phyloP scores from a whole-genome alignment of 1,284 basidiomycete species.

The Flammula alnicola region DNA sequence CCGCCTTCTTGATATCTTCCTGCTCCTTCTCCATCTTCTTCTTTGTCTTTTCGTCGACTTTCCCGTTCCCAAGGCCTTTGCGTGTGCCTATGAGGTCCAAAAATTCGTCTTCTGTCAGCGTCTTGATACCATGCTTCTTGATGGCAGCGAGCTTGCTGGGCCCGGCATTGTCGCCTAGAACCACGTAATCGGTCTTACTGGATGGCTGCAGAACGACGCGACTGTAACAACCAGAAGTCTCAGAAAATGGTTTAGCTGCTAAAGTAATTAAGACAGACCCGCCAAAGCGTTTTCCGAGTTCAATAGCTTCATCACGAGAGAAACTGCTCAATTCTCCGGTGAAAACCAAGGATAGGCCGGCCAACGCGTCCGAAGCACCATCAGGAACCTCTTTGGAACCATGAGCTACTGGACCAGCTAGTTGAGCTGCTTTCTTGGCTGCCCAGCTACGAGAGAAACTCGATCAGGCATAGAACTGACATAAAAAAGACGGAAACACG shows the following conservation, averaged over 20 bases:
- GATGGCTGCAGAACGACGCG: constrained; percentile 90
- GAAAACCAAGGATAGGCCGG: constrained; percentile 93
- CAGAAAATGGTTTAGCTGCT: neutral
- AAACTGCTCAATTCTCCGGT: constrained; percentile 91
- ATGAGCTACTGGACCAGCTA: constrained; percentile 74
- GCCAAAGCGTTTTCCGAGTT: constrained; percentile 92
- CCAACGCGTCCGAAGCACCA: constrained; percentile 78
- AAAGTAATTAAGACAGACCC: constrained; percentile 58
- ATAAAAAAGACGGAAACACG: constrained; percentile 8
- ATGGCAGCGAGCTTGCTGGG: constrained; percentile 87
- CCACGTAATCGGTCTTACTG: constrained; percentile 88
- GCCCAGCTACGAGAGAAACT: constrained; percentile 56
- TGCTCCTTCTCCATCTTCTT: constrained; percentile 87
- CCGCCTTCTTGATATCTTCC: constrained; percentile 72
- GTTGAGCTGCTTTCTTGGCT: constrained; percentile 65
- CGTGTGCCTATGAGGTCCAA: constrained; percentile 81
- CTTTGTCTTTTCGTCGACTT: constrained; percentile 78
- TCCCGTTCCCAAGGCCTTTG: constrained; percentile 45
- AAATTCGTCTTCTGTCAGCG: constrained; percentile 89
- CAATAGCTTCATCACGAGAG: constrained; percentile 85
- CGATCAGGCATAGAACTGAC: neutral
- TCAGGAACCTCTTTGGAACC: constrained; percentile 88
- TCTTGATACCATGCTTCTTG: constrained; percentile 77
- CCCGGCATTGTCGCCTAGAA: constrained; percentile 90
- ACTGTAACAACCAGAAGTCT: constrained; percentile 43